Evolutionary conservation across 257 asterid species (phyloP).

Genomic region (Fraxinus pennsylvanica): DNA sequence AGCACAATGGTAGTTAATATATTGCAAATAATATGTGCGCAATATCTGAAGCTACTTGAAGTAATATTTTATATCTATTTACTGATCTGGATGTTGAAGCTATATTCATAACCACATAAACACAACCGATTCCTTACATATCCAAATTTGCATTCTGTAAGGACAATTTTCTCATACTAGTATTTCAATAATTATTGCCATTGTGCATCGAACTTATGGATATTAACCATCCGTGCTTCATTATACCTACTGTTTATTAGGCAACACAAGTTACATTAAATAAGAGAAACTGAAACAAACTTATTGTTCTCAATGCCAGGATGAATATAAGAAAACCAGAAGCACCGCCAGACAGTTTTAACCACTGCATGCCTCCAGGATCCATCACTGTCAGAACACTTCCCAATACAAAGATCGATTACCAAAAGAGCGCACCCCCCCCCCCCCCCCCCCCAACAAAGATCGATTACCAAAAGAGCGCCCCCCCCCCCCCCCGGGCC

Average conservation of each 20-base stretch:
- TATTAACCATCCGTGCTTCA: neutral
- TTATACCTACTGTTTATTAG: neutral
- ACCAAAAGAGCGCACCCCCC: neutral
- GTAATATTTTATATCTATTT: neutral
- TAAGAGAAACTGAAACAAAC: neutral
- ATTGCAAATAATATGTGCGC: neutral
- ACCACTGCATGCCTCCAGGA: neutral
- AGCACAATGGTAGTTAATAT: constrained; percentile 6
- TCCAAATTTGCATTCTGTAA: neutral
- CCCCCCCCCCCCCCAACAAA: neutral
- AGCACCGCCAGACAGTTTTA: neutral
- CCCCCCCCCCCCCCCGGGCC: neutral
- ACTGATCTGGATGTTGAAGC: neutral
- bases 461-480: constrained; percentile 16
- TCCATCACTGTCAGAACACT: neutral
- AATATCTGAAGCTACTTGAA: constrained; percentile 7
- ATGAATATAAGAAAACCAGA: neutral
- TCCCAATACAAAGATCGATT: constrained; percentile 15
- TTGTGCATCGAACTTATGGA: neutral
- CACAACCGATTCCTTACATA: neutral
- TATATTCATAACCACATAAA: neutral
- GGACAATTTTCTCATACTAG: neutral
- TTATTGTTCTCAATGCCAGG: neutral
- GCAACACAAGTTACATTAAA: neutral
- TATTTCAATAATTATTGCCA: neutral